These are phyloP conservation scores for Fusarium phyllophilum DNA, from an alignment of 2,329 filamentous ascomycete species.

Conservation along the genomic window DNA sequence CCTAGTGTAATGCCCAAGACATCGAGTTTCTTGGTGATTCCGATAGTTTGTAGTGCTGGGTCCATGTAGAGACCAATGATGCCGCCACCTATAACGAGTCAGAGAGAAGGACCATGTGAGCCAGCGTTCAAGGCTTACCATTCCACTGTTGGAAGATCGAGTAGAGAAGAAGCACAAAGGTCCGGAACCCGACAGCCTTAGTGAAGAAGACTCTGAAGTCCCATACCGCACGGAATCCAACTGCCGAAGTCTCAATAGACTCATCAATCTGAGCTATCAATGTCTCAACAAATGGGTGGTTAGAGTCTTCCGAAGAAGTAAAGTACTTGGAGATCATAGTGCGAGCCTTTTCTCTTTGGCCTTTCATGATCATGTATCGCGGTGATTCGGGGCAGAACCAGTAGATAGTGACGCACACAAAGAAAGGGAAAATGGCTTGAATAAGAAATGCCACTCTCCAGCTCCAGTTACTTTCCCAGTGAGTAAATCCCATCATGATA, in stretches of 20 bases:
- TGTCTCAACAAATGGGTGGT: slow-evolving; percentile 32
- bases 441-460: slow-evolving; percentile 38
- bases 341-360: slow-evolving; percentile 33
- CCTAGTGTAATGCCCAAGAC: slow-evolving; percentile 36
- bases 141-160: slow-evolving; percentile 37
- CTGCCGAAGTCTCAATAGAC: slow-evolving; percentile 29
- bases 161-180: slow-evolving; percentile 27
- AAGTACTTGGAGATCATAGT: slow-evolving; percentile 32
- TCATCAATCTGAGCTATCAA: slow-evolving; percentile 37
- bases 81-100: neutral
- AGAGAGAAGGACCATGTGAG: neutral
- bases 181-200: slow-evolving; percentile 23
- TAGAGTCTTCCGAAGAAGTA: slow-evolving; percentile 32
- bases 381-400: slow-evolving; percentile 39
- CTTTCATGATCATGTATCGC: slow-evolving; percentile 40
- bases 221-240: slow-evolving; percentile 26
- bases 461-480: slow-evolving; percentile 39
- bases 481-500: slow-evolving; percentile 39
- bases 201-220: slow-evolving; percentile 41
- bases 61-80: slow-evolving; percentile 35
- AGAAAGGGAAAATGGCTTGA: slow-evolving; percentile 30
- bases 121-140: slow-evolving; percentile 2
- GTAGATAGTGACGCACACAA: slow-evolving; percentile 38
- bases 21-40: slow-evolving; percentile 28
- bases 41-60: slow-evolving; percentile 29